Evolutionary conservation across 345 rosid genomes (phyloP).

Genomic region (Gossypium anomalum): DNA sequence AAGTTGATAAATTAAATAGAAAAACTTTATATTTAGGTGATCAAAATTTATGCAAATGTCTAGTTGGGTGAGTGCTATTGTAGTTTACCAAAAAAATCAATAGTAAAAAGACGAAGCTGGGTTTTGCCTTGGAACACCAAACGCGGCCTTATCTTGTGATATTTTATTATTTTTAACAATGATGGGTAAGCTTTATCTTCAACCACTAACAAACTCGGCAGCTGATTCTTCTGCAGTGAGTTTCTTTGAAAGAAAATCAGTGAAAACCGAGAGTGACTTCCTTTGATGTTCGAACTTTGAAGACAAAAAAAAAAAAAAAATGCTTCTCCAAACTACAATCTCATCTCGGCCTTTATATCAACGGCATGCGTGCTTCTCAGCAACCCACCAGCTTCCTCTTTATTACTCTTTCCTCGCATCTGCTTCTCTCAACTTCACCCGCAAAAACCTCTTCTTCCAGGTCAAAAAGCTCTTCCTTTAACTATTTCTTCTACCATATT

Average conservation of each 20-base stretch:
- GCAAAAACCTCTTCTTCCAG: constrained; percentile 35
- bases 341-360: constrained; percentile 33
- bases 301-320: constrained; percentile 21
- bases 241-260: not conserved
- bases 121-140: too few relatives aligned
- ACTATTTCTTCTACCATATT: not conserved
- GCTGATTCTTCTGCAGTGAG: not conserved
- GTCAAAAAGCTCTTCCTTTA: constrained; percentile 22
- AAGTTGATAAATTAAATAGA: too few relatives aligned
- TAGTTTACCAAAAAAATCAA: too few relatives aligned
- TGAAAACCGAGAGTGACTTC: not conserved
- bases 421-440: constrained; percentile 24
- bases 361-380: constrained; percentile 14
- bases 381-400: constrained; percentile 14
- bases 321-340: constrained; percentile 52
- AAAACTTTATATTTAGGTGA: too few relatives aligned
- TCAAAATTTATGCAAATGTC: too few relatives aligned
- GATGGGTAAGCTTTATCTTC: constrained; percentile 17
- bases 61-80: too few relatives aligned
- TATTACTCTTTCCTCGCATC: constrained; percentile 29
- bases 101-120: too few relatives aligned
- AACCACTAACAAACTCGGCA: constrained; percentile 9
- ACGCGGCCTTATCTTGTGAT: not conserved
- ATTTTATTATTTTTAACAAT: not conserved
- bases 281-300: constrained; percentile 15